A percentile compares a stretch with the other conserved stretches of the same genome.
Conservation (phyloP, 805 yeast genomes). For the Zygosaccharomyces rouxii region DNA sequence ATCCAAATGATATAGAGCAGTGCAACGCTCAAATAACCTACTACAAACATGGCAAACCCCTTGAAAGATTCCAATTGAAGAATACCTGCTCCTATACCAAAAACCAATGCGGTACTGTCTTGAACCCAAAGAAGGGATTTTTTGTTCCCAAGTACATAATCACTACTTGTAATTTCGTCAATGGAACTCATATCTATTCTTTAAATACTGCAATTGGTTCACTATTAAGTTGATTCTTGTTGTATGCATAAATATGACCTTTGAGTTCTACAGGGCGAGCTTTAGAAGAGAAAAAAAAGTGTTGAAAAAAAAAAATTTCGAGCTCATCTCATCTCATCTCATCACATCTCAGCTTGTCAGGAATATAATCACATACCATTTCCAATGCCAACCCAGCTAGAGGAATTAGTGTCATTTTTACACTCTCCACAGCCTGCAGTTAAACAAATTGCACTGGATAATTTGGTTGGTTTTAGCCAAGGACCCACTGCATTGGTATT, state of each 20-base stretch:
- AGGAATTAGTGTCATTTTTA: constrained; percentile 68
- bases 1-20: constrained; percentile 34
- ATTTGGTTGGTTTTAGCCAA: constrained; percentile 74
- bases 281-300: neutral
- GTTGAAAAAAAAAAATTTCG: neutral
- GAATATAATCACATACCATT: neutral
- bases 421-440: constrained; percentile 79
- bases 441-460: constrained; percentile 77
- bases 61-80: constrained; percentile 45
- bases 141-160: constrained; percentile 24
- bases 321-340: constrained; percentile 13
- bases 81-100: constrained; percentile 54
- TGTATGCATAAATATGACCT: neutral
- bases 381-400: constrained; percentile 48
- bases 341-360: constrained; percentile 5
- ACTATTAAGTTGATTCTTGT: neutral
- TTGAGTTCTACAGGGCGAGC: neutral
- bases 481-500: constrained; percentile 66
- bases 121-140: constrained; percentile 33
- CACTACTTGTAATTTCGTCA: constrained; percentile 7
- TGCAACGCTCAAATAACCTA: constrained; percentile 36
- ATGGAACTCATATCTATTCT: constrained; percentile 7
- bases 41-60: constrained; percentile 45
- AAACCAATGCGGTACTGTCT: constrained; percentile 46
- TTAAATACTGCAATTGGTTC: neutral